Percentiles rank a stretch among this genome's conserved stretches.
These are phyloP conservation scores for Ceratobasidium sp. DNA, from an alignment of 1,284 basidiomycete species.

Conservation along the genomic window DNA sequence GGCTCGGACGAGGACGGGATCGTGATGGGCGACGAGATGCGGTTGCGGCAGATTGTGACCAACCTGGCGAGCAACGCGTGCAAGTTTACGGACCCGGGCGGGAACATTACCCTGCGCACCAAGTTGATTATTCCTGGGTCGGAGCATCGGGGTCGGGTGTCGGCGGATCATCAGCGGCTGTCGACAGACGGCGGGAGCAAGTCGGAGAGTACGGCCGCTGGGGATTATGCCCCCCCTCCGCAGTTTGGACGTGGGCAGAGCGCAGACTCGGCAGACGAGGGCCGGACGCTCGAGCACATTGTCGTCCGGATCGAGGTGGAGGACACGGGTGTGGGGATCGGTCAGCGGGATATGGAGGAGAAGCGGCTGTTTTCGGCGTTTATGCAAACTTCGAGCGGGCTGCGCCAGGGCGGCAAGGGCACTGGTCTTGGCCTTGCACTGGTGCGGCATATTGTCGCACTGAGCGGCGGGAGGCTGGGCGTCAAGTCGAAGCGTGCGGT, in stretches of 20 bases:
- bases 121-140: conserved; percentile 55
- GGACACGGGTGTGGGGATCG: conserved; percentile 83
- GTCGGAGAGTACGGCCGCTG: conserved; percentile 1
- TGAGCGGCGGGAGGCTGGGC: conserved; percentile 82
- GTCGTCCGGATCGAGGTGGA: conserved; percentile 82
- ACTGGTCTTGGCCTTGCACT: conserved; percentile 87
- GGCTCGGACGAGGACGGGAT: conserved; percentile 66
- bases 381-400: conserved; percentile 46
- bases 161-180: conserved; percentile 5
- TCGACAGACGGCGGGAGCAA: conserved; percentile 16
- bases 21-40: conserved; percentile 81
- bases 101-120: conserved; percentile 70
- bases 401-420: conserved; percentile 74
- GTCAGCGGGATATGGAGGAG: conserved; percentile 73
- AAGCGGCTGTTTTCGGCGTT: conserved; percentile 68
- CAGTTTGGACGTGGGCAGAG: neutral
- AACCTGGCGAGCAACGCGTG: conserved; percentile 67
- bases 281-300: conserved; percentile 63
- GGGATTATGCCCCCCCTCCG: conserved; percentile 1
- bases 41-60: conserved; percentile 81
- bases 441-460: conserved; percentile 87
- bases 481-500: conserved; percentile 66
- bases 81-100: conserved; percentile 81
- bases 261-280: conserved; percentile 35
- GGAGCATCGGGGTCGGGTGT: conserved; percentile 19